Percentiles rank a stretch among this genome's conserved stretches.
Conservation (phyloP, 129 eudicot species). For the Flaveria linearis region DNA sequence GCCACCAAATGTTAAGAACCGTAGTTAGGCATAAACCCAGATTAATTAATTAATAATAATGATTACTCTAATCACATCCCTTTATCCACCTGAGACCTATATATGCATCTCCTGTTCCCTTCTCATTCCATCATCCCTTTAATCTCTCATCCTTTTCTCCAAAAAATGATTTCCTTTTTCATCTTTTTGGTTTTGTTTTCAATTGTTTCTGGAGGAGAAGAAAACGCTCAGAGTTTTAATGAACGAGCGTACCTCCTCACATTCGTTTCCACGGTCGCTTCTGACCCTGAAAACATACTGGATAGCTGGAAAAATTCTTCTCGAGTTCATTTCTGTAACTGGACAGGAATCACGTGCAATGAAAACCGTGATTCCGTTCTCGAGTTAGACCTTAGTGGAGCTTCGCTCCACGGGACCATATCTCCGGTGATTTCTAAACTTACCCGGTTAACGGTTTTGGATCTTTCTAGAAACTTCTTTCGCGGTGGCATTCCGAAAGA, state of each 20-base stretch:
- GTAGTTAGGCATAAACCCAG: constrained; percentile 65
- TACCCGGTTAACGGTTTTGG: constrained; percentile 54
- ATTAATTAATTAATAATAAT: constrained; percentile 20
- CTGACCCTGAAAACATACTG: constrained; percentile 54
- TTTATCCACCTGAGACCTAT: constrained; percentile 27
- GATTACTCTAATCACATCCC: constrained; percentile 23
- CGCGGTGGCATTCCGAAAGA: constrained; percentile 64
- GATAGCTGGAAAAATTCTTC: constrained; percentile 51
- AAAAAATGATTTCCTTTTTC: constrained; percentile 39
- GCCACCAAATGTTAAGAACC: constrained; percentile 56
- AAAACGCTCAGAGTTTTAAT: constrained; percentile 35
- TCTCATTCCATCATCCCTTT: constrained; percentile 19
- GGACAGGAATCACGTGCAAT: constrained; percentile 69
- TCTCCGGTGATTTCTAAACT: constrained; percentile 58
- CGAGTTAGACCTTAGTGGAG: constrained; percentile 58
- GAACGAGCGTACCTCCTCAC: constrained; percentile 55
- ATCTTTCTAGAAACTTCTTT: constrained; percentile 67
- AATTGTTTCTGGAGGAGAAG: constrained; percentile 28
- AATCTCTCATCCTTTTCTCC: neutral
- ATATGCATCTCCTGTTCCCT: constrained; percentile 39
- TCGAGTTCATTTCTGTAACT: constrained; percentile 52
- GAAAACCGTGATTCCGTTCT: constrained; percentile 39
- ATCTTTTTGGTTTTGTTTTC: constrained; percentile 39
- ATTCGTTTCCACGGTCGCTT: constrained; percentile 48
- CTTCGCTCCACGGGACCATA: constrained; percentile 62